Conservation (phyloP, 345 rosid genomes). For the Bruguiera sexangula region DNA sequence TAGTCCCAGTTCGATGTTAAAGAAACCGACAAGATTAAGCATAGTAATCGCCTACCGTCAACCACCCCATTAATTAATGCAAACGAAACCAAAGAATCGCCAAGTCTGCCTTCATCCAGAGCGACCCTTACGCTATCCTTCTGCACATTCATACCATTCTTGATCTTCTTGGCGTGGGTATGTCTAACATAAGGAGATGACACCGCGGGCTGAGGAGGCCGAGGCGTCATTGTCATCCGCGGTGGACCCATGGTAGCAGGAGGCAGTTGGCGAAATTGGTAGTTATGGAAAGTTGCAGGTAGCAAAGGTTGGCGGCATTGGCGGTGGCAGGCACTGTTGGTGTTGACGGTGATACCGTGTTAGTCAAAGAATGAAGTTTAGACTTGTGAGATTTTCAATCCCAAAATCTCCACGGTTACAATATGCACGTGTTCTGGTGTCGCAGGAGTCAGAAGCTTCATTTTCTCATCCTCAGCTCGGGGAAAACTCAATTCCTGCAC, state of each 20-base stretch:
- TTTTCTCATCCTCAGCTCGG: slow-evolving; percentile 50
- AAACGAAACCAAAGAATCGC: slow-evolving; percentile 38
- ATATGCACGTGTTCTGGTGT: neutral
- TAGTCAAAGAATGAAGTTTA: too few species aligned
- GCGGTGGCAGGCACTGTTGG: too few species aligned
- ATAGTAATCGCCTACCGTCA: slow-evolving; percentile 34
- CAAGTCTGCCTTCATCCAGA: slow-evolving; percentile 33
- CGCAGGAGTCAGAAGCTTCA: slow-evolving; percentile 61
- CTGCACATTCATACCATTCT: slow-evolving; percentile 41
- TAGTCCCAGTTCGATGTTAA: too few species aligned
- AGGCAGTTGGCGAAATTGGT: slow-evolving; percentile 1
- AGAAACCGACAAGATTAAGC: too few species aligned
- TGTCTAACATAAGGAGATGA: slow-evolving; percentile 36
- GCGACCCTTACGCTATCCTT: slow-evolving; percentile 34
- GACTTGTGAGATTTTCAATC: too few species aligned
- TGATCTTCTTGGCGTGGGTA: slow-evolving; percentile 37
- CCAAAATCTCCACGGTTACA: too few species aligned
- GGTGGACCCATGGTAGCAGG: neutral
- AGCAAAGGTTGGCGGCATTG: too few species aligned
- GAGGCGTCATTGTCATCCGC: neutral
- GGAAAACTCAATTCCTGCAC: slow-evolving; percentile 63
- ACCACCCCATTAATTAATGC: slow-evolving; percentile 40
- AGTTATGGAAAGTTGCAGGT: neutral
- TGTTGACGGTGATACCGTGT: too few species aligned
- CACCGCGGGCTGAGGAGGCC: neutral